These are phyloP conservation scores for Fraxinus platypoda DNA, from an alignment of 305 asterid species.

Conservation along the genomic window DNA sequence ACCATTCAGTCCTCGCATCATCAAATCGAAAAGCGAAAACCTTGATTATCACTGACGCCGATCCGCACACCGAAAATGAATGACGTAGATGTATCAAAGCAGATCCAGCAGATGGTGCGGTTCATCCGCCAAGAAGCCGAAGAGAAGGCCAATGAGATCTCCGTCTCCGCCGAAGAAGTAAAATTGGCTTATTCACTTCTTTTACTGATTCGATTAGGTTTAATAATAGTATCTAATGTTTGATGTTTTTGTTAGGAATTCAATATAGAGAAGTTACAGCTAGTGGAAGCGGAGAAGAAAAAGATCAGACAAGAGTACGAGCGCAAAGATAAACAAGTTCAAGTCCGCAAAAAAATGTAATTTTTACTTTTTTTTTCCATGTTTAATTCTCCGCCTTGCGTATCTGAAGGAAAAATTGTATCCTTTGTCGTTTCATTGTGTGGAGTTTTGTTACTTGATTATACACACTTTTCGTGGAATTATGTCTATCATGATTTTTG, in stretches of 20 bases:
- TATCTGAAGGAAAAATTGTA: neutral
- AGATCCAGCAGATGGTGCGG: constrained; percentile 98
- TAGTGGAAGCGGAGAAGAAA: constrained; percentile 95
- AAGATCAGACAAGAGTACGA: constrained; percentile 87
- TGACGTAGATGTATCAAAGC: constrained; percentile 80
- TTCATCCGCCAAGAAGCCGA: constrained; percentile 96
- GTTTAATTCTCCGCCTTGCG: neutral
- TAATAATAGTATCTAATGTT: neutral
- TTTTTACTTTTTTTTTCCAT: neutral
- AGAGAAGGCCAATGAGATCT: constrained; percentile 89
- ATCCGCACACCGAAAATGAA: constrained; percentile 51
- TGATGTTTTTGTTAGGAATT: constrained; percentile 52
- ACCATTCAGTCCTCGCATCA: neutral
- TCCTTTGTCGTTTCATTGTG: neutral
- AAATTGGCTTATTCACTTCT: neutral
- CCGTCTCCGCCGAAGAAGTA: constrained; percentile 93
- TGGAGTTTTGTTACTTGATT: neutral
- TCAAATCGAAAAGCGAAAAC: neutral
- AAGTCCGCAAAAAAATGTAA: constrained; percentile 84
- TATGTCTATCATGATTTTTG: neutral
- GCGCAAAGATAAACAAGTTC: constrained; percentile 86
- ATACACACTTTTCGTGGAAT: neutral
- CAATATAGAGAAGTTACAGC: constrained; percentile 92
- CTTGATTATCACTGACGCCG: neutral
- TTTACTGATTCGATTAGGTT: neutral